These are phyloP conservation scores for Claviceps humidiphila DNA, from an alignment of 2,329 filamentous ascomycete species.

Conservation along the genomic window DNA sequence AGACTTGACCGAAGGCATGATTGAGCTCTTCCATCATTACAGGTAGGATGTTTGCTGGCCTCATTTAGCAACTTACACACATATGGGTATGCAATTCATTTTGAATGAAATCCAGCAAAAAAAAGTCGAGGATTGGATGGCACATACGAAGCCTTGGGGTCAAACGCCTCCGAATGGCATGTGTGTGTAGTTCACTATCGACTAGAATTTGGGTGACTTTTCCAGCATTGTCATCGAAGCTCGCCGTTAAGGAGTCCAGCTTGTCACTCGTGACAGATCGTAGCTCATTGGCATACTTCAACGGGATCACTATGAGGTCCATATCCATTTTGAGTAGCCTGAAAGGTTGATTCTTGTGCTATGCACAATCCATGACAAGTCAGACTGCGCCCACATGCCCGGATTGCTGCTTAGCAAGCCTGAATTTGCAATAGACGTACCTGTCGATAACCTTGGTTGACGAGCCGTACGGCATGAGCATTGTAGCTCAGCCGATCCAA, in stretches of 20 bases:
- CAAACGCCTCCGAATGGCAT: constrained; percentile 7
- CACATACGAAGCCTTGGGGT: constrained; percentile 8
- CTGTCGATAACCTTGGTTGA: constrained; percentile 7
- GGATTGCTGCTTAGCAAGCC: no score
- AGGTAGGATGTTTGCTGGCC: constrained; percentile 6
- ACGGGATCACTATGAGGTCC: constrained; percentile 8
- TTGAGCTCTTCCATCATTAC: constrained; percentile 8
- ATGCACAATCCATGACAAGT: no score
- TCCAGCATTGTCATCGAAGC: constrained; percentile 9
- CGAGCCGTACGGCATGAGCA: constrained; percentile 2
- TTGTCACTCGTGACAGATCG: constrained; percentile 8
- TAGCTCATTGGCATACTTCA: constrained; percentile 7
- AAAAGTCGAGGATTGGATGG: neutral
- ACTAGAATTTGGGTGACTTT: constrained; percentile 6
- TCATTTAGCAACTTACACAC: no score
- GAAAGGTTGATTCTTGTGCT: constrained; percentile 7
- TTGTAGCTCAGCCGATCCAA: constrained; percentile 8
- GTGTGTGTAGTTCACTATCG: constrained; percentile 8
- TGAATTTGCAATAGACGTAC: neutral
- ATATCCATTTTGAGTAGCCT: constrained; percentile 9
- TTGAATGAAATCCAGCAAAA: no score
- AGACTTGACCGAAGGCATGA: constrained; percentile 4
- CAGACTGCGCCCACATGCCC: no score
- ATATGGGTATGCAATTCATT: no score
- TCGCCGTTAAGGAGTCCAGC: constrained; percentile 8